Evolutionary conservation across 805 yeast genomes (phyloP), one percentile per base, ranked within the genome.

Genomic region (Saturnispora ahearnii): DNA sequence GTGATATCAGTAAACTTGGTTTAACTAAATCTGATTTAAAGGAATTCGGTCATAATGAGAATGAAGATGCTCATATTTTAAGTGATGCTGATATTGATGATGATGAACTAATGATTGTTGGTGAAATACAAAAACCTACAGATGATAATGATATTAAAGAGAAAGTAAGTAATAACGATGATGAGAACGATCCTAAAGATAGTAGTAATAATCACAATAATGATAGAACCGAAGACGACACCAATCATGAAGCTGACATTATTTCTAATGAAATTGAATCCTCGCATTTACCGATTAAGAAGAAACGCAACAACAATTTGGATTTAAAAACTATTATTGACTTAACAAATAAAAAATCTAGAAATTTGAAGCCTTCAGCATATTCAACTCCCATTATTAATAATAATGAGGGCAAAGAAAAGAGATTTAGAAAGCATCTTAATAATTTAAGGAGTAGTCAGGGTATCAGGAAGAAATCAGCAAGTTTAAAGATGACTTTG

Each of bases 1-100:
- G 57, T 10, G 62, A 62, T 53, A 37, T 48, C 5, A 50, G 57
- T 11, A 48, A 45, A 24, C 48, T 66, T 32, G 69, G 69, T 1
- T 32, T 12, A 18, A 45, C 46, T 8, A 41, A 50, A 21, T 49
- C 49, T 6, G 34, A 45, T 11, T 44, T 37, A 43, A 48, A 22
- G 38, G 49, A 40, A 41, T 13, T 28, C 5, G 51, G 32, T 11
- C 24, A 22, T n/a, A 33, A 46, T 24, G 28, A 41, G 12, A 24
- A 18, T 15, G 43, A 45, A 7, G 33, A 26, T 22, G 12, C 5
- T 24, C 48, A 28, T 5, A 28, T 21, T 30, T 24, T 33, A 12
- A 21, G 15, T 30, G 36, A 28, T 15, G 41, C 10, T 3, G 46
- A 43, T 28, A 38, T 36, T 13, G 42, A 44, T 30, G 55, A 53